Conservation (phyloP, 768 basidiomycete species). For the Rhodosporidiobolus sp. region DNA sequence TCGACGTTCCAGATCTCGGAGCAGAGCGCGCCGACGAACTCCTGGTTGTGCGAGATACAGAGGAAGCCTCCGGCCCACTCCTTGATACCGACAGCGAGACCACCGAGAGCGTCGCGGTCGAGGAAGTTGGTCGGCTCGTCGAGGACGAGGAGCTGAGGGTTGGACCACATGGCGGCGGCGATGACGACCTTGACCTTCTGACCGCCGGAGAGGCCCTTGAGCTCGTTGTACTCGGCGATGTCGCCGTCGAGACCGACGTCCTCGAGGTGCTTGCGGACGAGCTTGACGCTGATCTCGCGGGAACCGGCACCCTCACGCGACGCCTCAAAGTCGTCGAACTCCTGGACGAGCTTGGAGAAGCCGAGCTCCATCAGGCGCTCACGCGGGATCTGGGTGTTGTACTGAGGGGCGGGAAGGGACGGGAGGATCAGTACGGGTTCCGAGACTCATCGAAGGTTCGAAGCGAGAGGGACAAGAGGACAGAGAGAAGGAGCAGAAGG, state of each 20-base stretch:
- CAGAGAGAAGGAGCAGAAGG: neutral
- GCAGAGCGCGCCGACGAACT: slow-evolving; percentile 78
- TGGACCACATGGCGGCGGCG: slow-evolving; percentile 93
- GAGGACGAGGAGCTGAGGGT: slow-evolving; percentile 63
- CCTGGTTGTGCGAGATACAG: slow-evolving; percentile 93
- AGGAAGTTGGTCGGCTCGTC: slow-evolving; percentile 84
- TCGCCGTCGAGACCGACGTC: slow-evolving; percentile 95
- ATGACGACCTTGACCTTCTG: slow-evolving; percentile 74
- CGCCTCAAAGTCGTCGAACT: slow-evolving; percentile 94
- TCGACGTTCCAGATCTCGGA: slow-evolving; percentile 91
- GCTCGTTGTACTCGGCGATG: slow-evolving; percentile 97
- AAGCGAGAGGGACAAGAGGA: too few relatives aligned
- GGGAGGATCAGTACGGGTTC: too few relatives aligned
- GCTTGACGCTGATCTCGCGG: slow-evolving; percentile 73
- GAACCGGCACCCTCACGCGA: slow-evolving; percentile 91
- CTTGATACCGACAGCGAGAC: slow-evolving; percentile 87
- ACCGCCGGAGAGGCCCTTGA: slow-evolving; percentile 87
- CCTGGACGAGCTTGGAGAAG: slow-evolving; percentile 81
- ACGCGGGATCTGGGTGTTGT: slow-evolving; percentile 87
- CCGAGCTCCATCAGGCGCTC: slow-evolving; percentile 82
- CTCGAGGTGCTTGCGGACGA: slow-evolving; percentile 87
- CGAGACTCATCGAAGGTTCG: too few relatives aligned
- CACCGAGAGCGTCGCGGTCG: slow-evolving; percentile 91
- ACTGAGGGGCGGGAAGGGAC: slow-evolving; percentile 53
- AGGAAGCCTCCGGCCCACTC: slow-evolving; percentile 93